These are phyloP conservation scores for Exophiala mesophila DNA, from an alignment of 2,329 filamentous ascomycete genomes.

Conservation along the genomic window DNA sequence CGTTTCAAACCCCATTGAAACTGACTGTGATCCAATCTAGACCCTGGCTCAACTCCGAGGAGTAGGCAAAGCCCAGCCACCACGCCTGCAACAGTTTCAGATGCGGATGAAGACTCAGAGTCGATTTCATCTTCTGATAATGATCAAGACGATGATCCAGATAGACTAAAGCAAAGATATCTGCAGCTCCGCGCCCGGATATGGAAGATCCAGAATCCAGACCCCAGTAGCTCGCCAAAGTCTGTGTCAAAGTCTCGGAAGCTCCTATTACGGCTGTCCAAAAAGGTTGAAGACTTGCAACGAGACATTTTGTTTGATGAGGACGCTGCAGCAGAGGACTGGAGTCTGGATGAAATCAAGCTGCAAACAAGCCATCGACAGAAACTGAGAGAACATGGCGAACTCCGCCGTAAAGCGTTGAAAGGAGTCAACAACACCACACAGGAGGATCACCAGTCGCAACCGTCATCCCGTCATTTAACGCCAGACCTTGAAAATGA, in stretches of 20 bases:
- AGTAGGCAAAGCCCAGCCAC: constrained; percentile 15
- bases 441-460: not conserved
- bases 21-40: too few species aligned
- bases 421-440: not conserved
- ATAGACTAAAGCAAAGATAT: constrained; percentile 70
- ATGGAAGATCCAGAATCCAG: constrained; percentile 55
- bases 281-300: constrained; percentile 72
- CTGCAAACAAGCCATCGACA: constrained; percentile 53
- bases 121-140: constrained; percentile 11
- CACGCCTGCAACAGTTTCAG: constrained; percentile 10
- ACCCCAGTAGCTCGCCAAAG: constrained; percentile 31
- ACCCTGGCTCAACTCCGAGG: constrained; percentile 8
- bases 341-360: constrained; percentile 55
- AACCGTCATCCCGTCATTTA: constrained; percentile 30
- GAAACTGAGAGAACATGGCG: constrained; percentile 32
- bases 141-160: constrained; percentile 43
- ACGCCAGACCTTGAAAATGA: constrained; percentile 39
- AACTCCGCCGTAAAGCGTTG: constrained; percentile 16
- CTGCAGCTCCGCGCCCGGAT: constrained; percentile 66
- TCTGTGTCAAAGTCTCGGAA: not conserved
- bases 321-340: constrained; percentile 59
- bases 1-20: too few species aligned
- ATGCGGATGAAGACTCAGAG: constrained; percentile 9
- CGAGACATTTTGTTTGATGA: constrained; percentile 72
- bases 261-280: constrained; percentile 45